Conservation (phyloP, 108 stramenopile genomes). For the Cyclotella baltica region DNA sequence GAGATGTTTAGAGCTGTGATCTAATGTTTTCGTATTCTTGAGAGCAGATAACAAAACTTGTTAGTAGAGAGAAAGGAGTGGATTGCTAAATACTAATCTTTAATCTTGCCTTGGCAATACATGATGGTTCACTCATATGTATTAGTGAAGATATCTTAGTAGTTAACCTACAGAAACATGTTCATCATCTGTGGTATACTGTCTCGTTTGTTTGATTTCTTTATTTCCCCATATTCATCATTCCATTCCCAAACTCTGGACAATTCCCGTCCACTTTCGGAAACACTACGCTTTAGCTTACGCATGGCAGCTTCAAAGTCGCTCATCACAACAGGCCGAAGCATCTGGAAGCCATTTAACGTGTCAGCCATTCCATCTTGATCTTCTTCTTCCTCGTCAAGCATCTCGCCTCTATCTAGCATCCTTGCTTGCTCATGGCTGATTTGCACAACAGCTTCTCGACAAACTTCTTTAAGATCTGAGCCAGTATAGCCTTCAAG, state of each 20-base stretch:
- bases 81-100: too few relatives aligned
- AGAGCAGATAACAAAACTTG: too few relatives aligned
- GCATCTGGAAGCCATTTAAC: conserved; percentile 69
- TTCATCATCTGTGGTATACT: conserved; percentile 85
- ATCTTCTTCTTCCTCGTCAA: conserved; percentile 49
- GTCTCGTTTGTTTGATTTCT: conserved; percentile 78
- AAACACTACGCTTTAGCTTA: conserved; percentile 94
- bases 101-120: too few relatives aligned
- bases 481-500: conserved; percentile 97
- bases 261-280: conserved; percentile 93
- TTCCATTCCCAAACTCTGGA: conserved; percentile 97
- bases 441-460: conserved; percentile 96
- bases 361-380: conserved; percentile 19
- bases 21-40: too few relatives aligned
- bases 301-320: conserved; percentile 91
- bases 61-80: too few relatives aligned
- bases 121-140: too few relatives aligned
- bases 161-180: conserved; percentile 76
- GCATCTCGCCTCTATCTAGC: conserved; percentile 76
- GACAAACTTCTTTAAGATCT: conserved; percentile 96
- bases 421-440: conserved; percentile 93
- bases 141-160: neutral
- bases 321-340: conserved; percentile 88
- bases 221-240: conserved; percentile 96
- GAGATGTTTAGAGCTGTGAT: too few relatives aligned